These are phyloP conservation scores for Aurantiochytrium sp. DNA, from an alignment of 108 stramenopile genomes.

Conservation along the genomic window DNA sequence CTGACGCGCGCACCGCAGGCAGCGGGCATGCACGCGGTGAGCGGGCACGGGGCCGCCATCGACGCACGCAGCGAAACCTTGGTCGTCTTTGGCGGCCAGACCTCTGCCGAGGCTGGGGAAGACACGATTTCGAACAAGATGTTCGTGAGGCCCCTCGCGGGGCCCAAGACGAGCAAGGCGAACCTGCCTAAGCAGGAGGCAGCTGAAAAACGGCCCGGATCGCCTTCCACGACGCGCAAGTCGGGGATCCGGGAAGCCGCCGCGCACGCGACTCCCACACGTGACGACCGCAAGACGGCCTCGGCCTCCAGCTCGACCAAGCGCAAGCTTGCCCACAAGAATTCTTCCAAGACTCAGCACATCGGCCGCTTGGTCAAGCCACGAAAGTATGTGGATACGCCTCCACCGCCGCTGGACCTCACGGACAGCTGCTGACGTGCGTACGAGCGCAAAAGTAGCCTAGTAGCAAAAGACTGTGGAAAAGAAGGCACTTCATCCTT, in stretches of 20 bases:
- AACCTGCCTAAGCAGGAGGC: too few species aligned
- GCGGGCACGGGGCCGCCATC: neutral
- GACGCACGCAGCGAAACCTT: neutral
- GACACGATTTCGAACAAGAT: neutral
- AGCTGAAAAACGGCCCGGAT: neutral
- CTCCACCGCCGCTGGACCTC: neutral
- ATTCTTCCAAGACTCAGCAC: neutral
- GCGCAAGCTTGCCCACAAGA: neutral
- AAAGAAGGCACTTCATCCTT: too few species aligned
- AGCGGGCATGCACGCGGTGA: neutral
- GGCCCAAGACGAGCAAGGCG: neutral
- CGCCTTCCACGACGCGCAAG: neutral
- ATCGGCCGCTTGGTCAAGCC: neutral
- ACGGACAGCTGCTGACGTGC: too few species aligned
- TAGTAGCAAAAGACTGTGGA: too few species aligned
- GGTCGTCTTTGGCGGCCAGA: neutral
- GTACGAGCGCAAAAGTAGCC: too few species aligned
- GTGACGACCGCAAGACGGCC: neutral
- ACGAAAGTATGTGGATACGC: neutral
- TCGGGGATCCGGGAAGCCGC: neutral
- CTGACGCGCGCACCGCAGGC: neutral
- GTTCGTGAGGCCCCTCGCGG: neutral
- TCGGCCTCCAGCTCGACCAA: neutral
- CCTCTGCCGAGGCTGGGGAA: neutral
- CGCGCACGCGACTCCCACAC: neutral